These are phyloP conservation scores for Bolboschoenoplectus hybrid DNA, from an alignment of 202 grass and related monocot species.

Conservation along the genomic window DNA sequence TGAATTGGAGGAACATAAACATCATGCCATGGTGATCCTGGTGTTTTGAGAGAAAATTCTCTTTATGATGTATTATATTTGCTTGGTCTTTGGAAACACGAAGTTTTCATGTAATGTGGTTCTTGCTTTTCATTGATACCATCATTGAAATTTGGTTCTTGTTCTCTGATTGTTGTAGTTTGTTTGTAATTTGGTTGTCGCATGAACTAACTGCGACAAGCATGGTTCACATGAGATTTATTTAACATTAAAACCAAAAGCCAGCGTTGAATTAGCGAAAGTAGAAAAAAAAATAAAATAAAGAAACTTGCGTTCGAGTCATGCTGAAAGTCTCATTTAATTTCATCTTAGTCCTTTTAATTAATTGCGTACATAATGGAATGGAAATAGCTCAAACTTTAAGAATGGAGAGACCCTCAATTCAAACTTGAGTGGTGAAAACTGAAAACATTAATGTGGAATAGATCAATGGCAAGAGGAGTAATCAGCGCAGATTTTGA, in stretches of 20 bases:
- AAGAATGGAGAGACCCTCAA: too few species aligned
- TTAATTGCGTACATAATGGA: too few species aligned
- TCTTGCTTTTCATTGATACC: not conserved
- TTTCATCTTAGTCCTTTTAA: too few species aligned
- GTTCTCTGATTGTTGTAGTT: not conserved
- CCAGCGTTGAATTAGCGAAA: too few species aligned
- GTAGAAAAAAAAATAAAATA: too few species aligned
- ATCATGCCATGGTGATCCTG: not conserved
- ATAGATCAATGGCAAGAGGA: too few species aligned
- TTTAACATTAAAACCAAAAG: not conserved
- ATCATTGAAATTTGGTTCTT: not conserved
- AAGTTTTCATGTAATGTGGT: not conserved
- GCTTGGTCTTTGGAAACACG: not conserved
- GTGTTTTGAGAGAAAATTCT: not conserved
- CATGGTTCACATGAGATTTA: not conserved
- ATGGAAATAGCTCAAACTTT: too few species aligned
- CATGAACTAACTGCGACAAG: not conserved
- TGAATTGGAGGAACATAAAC: not conserved
- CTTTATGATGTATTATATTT: not conserved
- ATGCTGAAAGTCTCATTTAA: too few species aligned
- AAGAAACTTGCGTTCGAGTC: too few species aligned
- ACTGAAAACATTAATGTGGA: too few species aligned
- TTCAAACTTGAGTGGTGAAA: too few species aligned
- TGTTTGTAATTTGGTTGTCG: not conserved
- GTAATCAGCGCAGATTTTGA: too few species aligned